Evolutionary conservation across 2,329 filamentous ascomycete genomes (phyloP), one percentile per base, ranked within the genome.

Genomic region (Harringtonia lauricola): DNA sequence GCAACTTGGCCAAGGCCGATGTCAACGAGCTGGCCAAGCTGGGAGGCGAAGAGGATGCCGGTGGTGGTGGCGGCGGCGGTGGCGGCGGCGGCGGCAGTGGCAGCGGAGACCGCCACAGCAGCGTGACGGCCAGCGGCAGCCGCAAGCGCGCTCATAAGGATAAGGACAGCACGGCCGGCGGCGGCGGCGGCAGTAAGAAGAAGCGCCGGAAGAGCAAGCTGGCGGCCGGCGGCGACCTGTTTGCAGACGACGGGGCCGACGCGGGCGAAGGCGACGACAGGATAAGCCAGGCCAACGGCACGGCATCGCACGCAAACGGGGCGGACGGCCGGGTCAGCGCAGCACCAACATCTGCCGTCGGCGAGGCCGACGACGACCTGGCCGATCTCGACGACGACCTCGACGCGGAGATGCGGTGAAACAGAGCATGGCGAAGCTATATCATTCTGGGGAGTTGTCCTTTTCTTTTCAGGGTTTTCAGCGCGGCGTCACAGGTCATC

Each of bases 1-100:
- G 49, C 24, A 46, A 50, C 22, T 45, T 57, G 36, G 52, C 47
- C 46, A 56, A 55, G 47, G 50, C 47, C 13, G 52, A 55, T 9
- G 47, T 55, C 34, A 51, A 53, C 36, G 52, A 52, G 26, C 52
- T 54, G 35, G 49, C 42, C n/a, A 48, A 49, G 43, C 38, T 55
- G 4, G 52, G 51, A 36, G 39, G 3, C n/a, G 40, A 19, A 4
- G 46, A 35, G 34, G 36, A 50, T 8, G 48, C 41, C 22, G 43
- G 47, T 35, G 22, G 35, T n/a, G 36, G 36, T 24, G 41, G 39
- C 18, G 44, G 36, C 26, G 37, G 13, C 8, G 44, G 42, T 14
- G 36, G 44, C 34, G 30, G 26, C 24, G 26, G 31, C 34, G 40
- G 40, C 41, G 43, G 24, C 19, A 29, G 41, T 24, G 34, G 37